Evolutionary conservation across 2,329 filamentous ascomycete genomes (phyloP), one percentile per base, ranked within the genome.

Genomic region (Sarocladium strictum): DNA sequence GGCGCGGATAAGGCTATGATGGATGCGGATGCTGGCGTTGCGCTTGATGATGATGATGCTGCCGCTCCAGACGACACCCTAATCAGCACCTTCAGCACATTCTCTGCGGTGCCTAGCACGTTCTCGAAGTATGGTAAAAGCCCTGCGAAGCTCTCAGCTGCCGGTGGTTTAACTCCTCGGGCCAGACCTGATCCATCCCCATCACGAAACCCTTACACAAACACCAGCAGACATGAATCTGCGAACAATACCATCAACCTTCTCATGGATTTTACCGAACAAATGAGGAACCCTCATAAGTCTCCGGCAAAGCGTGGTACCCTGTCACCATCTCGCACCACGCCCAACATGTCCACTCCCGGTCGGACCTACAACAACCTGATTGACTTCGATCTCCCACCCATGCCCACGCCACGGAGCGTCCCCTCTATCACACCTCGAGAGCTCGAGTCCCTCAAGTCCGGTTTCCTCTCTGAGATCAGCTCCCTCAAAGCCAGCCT

Each of bases 401-500:
- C 93, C 0, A 85, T 91, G 61, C 91, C 93, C 2, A 97, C 94
- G 0, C 94, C 94, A 14, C 85, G 93, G 58, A 96, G 90, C 54
- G 82, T 97, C 35, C 94, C 94, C 0, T 90, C 87, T 9, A 87
- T 97, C 61, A 96, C 92, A 2, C 89, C 94, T 1, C 85, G 94
- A 32, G 94, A 99, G 72, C 77, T 97, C 2, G 94, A 99, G 67
- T 89, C 88, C 14, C 78, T 97, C 57, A 97, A 97, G 69, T 97
- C 92, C 0, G 82, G 81, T 23, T 95, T 96, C 63, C 79, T 95
- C 53, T 96, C 92, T 0, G 90, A 97, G 67, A 96, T 99, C 57
- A 96, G 90, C 58, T 90, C 89, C n/a, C 81, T 99, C 17, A 94
- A 90, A 65, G 94, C 94, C 2, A 93, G 90, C 10, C 77, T 99